A percentile compares a stretch with the other conserved stretches of the same genome.
Conservation (phyloP, 2,329 filamentous ascomycete species). For the Beauveria medogensis region DNA sequence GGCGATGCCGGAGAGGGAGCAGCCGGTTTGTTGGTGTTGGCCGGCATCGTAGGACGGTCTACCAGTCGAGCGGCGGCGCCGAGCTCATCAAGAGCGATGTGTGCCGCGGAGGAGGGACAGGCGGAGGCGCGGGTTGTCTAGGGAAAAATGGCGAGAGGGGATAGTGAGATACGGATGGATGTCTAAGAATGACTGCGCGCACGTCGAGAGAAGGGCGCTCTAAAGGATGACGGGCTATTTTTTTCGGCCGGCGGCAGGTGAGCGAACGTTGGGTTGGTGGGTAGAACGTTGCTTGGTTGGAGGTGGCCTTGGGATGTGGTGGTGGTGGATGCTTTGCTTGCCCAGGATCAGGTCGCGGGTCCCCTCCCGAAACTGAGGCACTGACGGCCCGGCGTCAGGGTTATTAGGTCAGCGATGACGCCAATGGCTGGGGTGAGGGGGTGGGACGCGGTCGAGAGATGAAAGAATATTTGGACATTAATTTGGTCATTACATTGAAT, state of each 20-base stretch:
- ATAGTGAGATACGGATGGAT: neutral
- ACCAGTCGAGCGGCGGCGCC: slow-evolving; percentile 22
- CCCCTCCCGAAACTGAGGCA: neutral
- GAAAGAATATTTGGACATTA: neutral
- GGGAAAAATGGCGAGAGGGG: neutral
- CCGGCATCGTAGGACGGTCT: slow-evolving; percentile 37
- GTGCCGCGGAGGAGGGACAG: slow-evolving; percentile 13
- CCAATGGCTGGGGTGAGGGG: slow-evolving; percentile 19
- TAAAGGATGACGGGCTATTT: slow-evolving; percentile 1
- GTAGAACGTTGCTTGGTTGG: slow-evolving; percentile 11
- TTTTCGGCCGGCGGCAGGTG: slow-evolving; percentile 10
- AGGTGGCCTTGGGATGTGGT: slow-evolving; percentile 8
- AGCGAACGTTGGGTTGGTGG: slow-evolving; percentile 11
- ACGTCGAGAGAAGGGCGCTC: slow-evolving; percentile 1
- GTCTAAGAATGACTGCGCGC: neutral
- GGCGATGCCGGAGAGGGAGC: slow-evolving; percentile 43
- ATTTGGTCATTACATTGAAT: neutral
- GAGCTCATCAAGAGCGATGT: slow-evolving; percentile 30
- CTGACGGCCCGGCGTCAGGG: slow-evolving; percentile 18
- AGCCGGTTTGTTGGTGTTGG: slow-evolving; percentile 44
- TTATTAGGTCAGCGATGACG: slow-evolving; percentile 32
- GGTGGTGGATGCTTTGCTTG: slow-evolving; percentile 2
- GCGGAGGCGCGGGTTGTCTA: neutral
- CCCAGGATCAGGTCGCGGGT: neutral
- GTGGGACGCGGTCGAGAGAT: neutral